Conservation (phyloP, 1,284 basidiomycete species). For the Xanthoconium separans region DNA sequence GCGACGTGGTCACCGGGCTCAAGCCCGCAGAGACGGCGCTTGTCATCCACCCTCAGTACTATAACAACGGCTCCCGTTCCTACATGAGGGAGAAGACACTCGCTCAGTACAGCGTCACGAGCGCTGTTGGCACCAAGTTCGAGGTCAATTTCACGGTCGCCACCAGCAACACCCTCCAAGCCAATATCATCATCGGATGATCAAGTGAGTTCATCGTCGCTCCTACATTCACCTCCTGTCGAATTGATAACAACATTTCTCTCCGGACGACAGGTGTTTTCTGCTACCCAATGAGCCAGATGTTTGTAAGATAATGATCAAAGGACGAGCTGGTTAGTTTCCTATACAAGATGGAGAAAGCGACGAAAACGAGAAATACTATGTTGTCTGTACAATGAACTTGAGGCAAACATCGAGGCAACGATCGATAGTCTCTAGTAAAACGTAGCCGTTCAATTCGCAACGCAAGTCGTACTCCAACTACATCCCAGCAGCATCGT, state of each 20-base stretch:
- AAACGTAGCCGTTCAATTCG: no score
- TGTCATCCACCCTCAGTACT: not conserved
- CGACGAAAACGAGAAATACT: not conserved
- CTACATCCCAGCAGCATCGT: no score
- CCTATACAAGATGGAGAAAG: not conserved
- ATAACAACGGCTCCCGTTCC: no score
- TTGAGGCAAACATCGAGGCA: no score
- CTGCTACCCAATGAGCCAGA: not conserved
- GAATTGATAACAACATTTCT: not conserved
- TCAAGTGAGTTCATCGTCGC: slow-evolving; percentile 2
- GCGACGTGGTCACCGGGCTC: slow-evolving; percentile 3
- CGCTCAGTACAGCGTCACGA: slow-evolving; percentile 1
- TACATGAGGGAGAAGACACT: slow-evolving; percentile 25
- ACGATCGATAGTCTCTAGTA: no score
- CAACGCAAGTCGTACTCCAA: no score
- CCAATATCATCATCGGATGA: slow-evolving; percentile 10
- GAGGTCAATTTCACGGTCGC: slow-evolving; percentile 1
- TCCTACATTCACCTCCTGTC: no score
- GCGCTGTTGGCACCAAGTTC: slow-evolving; percentile 4
- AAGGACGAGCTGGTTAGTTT: not conserved
- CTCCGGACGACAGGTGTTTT: not conserved
- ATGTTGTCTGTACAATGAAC: not conserved
- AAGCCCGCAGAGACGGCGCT: not conserved
- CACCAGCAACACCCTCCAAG: slow-evolving; percentile 6
- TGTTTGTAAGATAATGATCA: not conserved